Base-by-base conservation (phyloP, 495 filamentous ascomycete genomes). In the Hypomontagnella monticulosa region DNA sequence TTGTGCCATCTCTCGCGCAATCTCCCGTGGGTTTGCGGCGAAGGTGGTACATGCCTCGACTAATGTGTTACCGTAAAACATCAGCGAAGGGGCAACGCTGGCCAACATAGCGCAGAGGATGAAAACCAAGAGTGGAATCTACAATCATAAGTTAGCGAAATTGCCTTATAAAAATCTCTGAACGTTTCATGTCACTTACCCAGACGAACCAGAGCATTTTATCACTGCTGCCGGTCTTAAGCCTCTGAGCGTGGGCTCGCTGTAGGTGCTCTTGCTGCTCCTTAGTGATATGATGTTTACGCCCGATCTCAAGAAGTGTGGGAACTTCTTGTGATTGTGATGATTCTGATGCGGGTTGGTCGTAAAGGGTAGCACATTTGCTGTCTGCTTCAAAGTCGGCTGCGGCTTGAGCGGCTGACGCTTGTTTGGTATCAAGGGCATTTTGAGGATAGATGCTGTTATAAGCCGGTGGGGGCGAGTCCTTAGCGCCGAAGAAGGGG, bases 151-250 rank as follows among this genome's bases (percentile, higher is more conserved):
- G 30, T 73, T 70, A 73, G 65, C 55, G 15, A 18, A 2, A n/a
- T 14, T 40, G 14, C 10, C 14, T 0, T n/a, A 53, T 14, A 30
- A 15, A 15, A 12, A 1, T 15, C n/a, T n/a, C n/a, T n/a, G n/a
- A n/a, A n/a, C n/a, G n/a, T n/a, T n/a, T 7, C 8, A 9, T 14
- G 34, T 47, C 57, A 72, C 77, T 70, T 85, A 93, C 91, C 92
- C 92, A 96, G 71, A 96, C 81, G 73, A 93, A 90, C 77, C 90
- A 94, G 40, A 96, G 80, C 73, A 92, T 93, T 66, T 88, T 83
- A 72, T 96, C 92, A 62, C 84, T 88, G 40, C 84, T 85, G 37
- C 93, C 78, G 61, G 83, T 84, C 82, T 93, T 93, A 73, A 93
- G 85, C 68, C 89, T 90, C 61, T 84, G 81, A 32, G 88, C 88